Evolutionary conservation across 1,139 yeast species (phyloP).

Genomic region (Geotrichum restrictum): DNA sequence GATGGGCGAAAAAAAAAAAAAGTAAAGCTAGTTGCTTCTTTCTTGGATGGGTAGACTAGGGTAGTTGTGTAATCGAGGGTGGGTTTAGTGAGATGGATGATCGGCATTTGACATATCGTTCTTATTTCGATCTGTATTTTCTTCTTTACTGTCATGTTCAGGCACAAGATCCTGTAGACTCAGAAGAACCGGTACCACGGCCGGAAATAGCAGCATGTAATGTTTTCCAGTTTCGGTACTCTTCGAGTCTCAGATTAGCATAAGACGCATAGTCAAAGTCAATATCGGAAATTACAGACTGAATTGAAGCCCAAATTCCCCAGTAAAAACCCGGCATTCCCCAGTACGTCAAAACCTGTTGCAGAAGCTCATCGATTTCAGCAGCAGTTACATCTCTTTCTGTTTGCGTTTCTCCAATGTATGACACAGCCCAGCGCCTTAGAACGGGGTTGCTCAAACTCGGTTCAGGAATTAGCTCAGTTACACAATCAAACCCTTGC

Average conservation of each 20-base stretch:
- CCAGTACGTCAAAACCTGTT: conserved; percentile 58
- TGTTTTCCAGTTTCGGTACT: conserved; percentile 65
- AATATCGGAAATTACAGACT: conserved; percentile 62
- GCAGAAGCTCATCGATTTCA: conserved; percentile 44
- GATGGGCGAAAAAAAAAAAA: too few relatives aligned
- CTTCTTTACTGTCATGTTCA: too few relatives aligned
- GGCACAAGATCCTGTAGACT: too few relatives aligned
- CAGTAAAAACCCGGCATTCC: conserved; percentile 83
- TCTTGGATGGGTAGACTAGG: conserved; percentile 3
- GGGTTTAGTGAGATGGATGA: background rate
- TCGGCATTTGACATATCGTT: too few relatives aligned
- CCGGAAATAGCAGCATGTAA: background rate
- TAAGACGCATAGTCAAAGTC: conserved; percentile 70
- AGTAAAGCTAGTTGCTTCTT: conserved; percentile 7
- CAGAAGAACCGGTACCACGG: too few relatives aligned
- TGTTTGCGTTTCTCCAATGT: conserved; percentile 19
- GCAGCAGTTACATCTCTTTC: conserved; percentile 16
- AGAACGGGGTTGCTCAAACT: conserved; percentile 44
- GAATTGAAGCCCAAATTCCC: conserved; percentile 84
- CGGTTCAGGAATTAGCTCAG: conserved; percentile 57
- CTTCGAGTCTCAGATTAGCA: conserved; percentile 56
- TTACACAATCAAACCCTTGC: conserved; percentile 78
- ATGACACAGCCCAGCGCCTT: conserved; percentile 46
- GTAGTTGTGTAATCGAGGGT: too few relatives aligned
- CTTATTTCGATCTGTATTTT: background rate